Base-by-base conservation (phyloP, 768 basidiomycete species). In the Pilatotrama ljubarskyi region DNA sequence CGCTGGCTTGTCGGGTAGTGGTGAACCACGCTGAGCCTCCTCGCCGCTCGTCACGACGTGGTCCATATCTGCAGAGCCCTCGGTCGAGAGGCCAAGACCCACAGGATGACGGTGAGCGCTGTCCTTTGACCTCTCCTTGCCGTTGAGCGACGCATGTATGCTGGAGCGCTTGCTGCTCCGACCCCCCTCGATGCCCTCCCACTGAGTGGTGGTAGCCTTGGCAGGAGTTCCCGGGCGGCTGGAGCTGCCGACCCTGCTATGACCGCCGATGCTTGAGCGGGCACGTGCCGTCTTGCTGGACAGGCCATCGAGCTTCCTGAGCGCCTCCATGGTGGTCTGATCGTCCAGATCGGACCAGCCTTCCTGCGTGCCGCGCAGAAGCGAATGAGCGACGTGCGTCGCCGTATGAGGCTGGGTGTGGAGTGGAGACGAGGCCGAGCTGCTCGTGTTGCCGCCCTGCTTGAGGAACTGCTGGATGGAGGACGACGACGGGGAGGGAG, bases 291-390 rank as follows among this genome's bases (percentile, higher is more conserved):
- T 86, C 70, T 89, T 91, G 1, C 88, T 88, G 11, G 84, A 83
- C 11, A 97, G 72, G 0, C 96, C 96, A 68, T 99, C 96, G 24
- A 99, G 75, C 75, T 96, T 97, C 55, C 95, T 84, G 36, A 99
- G 78, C 9, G 93, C 93, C 67, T 96, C 95, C 7, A 85, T 91
- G 7, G 96, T 95, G 15, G 88, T 88, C 66, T 91, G 87, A 69
- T 95, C 93, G 67, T 93, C 89, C 67, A 94, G 80, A 61, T 84
- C 90, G 15, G 88, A 88, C 91, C 91, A 94, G 25, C 93, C 93
- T 71, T 93, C 88, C 71, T 94, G 92, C 6, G 90, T 93, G 11
- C 93, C 93, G 64, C 91, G 84, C 24, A 94, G 81, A 54, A 93
- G 76, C 1, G 91, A 93, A 69, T 95, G 92, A 0, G 90, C 92